phyloP scores from a whole-genome alignment of 106 monocot genomes.

The Posidonia australis region DNA sequence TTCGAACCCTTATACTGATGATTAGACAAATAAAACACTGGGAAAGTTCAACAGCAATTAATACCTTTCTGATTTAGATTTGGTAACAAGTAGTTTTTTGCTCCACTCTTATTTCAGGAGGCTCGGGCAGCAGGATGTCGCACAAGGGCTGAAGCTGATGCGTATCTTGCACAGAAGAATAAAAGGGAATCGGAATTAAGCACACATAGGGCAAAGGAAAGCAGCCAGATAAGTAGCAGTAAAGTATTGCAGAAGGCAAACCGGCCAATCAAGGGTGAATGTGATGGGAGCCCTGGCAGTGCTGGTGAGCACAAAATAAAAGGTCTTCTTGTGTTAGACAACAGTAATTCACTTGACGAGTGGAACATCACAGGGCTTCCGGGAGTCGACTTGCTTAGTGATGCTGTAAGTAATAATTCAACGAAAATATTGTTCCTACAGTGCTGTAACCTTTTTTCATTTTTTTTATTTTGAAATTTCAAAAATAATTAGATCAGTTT shows the following conservation, averaged over 20 bases:
- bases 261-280: conserved; percentile 41
- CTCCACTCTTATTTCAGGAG: conserved; percentile 28
- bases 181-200: conserved; percentile 44
- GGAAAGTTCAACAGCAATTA: neutral
- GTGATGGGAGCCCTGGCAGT: conserved; percentile 44
- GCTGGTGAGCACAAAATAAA: conserved; percentile 41
- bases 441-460: neutral
- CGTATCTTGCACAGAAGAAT: conserved; percentile 59
- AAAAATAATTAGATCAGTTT: neutral
- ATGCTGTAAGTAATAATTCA: conserved; percentile 43
- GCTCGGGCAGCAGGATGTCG: conserved; percentile 78
- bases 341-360: conserved; percentile 36
- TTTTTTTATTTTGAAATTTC: neutral
- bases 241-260: conserved; percentile 40
- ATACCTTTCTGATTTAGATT: neutral
- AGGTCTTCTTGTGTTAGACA: conserved; percentile 5
- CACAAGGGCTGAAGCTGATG: conserved; percentile 65
- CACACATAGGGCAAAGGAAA: conserved; percentile 41
- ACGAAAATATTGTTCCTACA: no score
- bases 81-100: neutral
- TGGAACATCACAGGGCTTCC: conserved; percentile 92
- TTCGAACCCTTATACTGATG: no score
- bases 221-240: conserved; percentile 22
- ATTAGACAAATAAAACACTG: no score
- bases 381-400: conserved; percentile 71